Evolutionary conservation across 2,329 filamentous ascomycete genomes (phyloP), one percentile per base, ranked within the genome.

Genomic region (Epichloe baconii): DNA sequence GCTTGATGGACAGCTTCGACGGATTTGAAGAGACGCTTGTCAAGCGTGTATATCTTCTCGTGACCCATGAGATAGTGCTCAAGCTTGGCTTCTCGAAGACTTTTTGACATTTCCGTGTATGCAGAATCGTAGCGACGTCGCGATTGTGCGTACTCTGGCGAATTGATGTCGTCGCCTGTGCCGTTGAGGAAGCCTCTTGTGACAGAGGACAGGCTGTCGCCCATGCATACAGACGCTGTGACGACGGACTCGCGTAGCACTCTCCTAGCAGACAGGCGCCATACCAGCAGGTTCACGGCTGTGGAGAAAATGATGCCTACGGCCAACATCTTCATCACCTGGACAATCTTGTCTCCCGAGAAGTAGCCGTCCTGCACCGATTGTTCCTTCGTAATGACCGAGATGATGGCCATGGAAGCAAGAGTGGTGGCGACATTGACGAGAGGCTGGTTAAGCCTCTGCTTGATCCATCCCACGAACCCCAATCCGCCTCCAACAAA

Each of bases 401-500:
- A 90, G 62, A 96, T 95, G 56, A 93, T 86, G 47, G 88, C 88
- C 52, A 97, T 82, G 36, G 88, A 91, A 6, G 90, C 82, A 57
- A 96, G 73, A 35, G 89, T 95, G 58, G 86, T 88, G 46, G 85
- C 87, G 37, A 91, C 85, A 61, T 89, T 90, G 56, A 93, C 87
- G 51, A 93, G 70, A 6, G 88, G 86, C 59, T 86, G 83, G 54
- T 85, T 86, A 54, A 88, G 75, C 58, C 74, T 82, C 63, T 91
- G 86, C 68, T 94, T 94, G 51, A 85, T 79, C 88, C 88, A 94
- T 43, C 86, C 90, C 31, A 96, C 77, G 57, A 95, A 85, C 0
- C 91, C 91, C 48, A 97, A 72, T 0, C 88, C 89, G 23, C 85
- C 88, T 21, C 89, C 90, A 55, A 90, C 84, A 62, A 94, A 96